A percentile compares a stretch with the other conserved stretches of the same genome.
phyloP scores from a whole-genome alignment of 176 grass and related monocot species.

The Typha latifolia region DNA sequence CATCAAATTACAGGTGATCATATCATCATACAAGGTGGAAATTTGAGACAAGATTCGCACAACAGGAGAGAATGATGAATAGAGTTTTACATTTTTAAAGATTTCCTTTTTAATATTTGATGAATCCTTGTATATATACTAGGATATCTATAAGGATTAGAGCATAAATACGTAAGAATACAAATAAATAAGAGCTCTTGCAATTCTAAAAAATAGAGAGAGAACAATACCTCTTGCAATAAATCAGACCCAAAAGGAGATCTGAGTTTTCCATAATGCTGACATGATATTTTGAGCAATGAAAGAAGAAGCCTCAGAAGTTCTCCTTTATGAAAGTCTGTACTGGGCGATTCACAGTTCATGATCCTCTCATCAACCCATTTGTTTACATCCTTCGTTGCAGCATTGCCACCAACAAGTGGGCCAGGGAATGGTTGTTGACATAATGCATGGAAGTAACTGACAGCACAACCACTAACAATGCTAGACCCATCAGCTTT shows the following conservation, averaged over 20 bases:
- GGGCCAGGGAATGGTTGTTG: constrained; percentile 73
- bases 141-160: too few relatives aligned
- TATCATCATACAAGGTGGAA: too few relatives aligned
- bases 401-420: constrained; percentile 76
- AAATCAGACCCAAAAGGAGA: constrained; percentile 92
- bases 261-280: constrained; percentile 89
- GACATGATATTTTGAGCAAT: constrained; percentile 84
- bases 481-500: constrained; percentile 45
- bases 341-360: constrained; percentile 38
- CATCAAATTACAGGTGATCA: too few relatives aligned
- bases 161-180: too few relatives aligned
- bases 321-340: constrained; percentile 56
- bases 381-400: constrained; percentile 87
- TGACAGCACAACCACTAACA: constrained; percentile 32
- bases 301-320: constrained; percentile 62
- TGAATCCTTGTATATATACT: too few relatives aligned
- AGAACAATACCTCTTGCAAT: constrained; percentile 49
- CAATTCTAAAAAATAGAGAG: neutral
- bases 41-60: too few relatives aligned
- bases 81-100: too few relatives aligned
- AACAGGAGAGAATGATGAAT: too few relatives aligned
- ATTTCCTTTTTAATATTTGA: too few relatives aligned
- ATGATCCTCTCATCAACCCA: constrained; percentile 87
- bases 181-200: neutral
- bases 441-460: constrained; percentile 68